Base-by-base conservation (phyloP, 495 filamentous ascomycete species). In the Podospora conica region DNA sequence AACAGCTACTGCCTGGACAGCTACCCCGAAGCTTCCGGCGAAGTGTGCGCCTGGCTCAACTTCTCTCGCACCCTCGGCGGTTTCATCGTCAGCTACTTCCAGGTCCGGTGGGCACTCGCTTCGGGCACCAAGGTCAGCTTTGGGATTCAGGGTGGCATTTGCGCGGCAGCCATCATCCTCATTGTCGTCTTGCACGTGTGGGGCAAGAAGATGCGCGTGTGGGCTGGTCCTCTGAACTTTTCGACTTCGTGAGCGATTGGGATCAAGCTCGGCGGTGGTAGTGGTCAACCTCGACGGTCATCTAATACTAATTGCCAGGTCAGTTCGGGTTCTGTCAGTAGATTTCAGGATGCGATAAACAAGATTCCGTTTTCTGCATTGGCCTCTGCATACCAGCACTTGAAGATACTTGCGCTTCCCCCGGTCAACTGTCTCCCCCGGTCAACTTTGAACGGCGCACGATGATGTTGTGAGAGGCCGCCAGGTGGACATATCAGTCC, bases 1-100 rank as follows among this genome's bases (percentile, higher is more conserved):
- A 86, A 81, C 63, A 82, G 84, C 8, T 89, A 89, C 67, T 77
- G 82, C 3, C 80, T 90, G 22, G 87, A 88, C 70, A 74, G 75
- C 28, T 88, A 86, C 68, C 85, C 84, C 11, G 83, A 83, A 65
- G 85, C 77, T 0, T 79, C 76, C 21, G 85, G 84, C 11, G 85
- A 87, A 71, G 84, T 88, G 10, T 80, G 76, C 0, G 81, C 82
- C 2, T 82, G 82, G 80, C 70, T 86, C 11, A 85, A 82, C 67
- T 73, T 81, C 25, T 77, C 78, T 9, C 72, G 82, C 6, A 81
- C 77, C 1, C 61, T 76, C 8, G 79, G 82, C 15, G 79, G 81
- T 0, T 85, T 86, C 65, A 81, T 85, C 58, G 74, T 81, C 3
- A 77, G 74, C 22, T 86, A 86, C 68, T 79, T 85, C 55, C 78